Evolutionary conservation across 495 filamentous ascomycete species (phyloP), one percentile per base, ranked within the genome.

Genomic region (Xylaria sp.): DNA sequence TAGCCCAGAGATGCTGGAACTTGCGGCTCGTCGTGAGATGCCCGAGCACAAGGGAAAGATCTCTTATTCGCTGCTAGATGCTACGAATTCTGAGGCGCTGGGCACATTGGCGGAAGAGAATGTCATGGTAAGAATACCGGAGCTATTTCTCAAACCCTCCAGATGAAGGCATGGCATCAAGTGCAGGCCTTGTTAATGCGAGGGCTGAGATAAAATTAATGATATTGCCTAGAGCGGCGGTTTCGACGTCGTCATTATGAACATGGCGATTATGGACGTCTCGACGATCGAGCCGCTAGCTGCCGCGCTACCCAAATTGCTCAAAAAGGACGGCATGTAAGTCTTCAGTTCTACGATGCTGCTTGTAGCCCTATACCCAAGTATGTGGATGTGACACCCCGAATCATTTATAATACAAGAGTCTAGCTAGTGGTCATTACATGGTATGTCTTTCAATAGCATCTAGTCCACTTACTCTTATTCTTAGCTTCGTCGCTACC

Each of bases 221-320:
- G 21, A 33, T 14, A 1, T n/a, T 24, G 24, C 3, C 17, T 8
- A 67, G 70, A 41, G 55, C 40, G 70, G 72, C 61, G 74, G 73
- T 2, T 83, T 82, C 66, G 79, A 78, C 21, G 65, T 82, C 9
- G 57, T 83, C 11, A 50, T 79, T 63, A 78, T 82, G 61, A 85
- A 84, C 71, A 84, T 84, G 82, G 83, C 83, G 19, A 71, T 84
- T 21, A 85, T 84, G 83, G 83, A 85, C 61, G 63, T 85, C 14
- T 69, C 78, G n/a, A 75, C 71, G 0, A 69, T 84, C 17, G 76
- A 77, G 14, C 75, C 78, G 26, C 72, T 84, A 3, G 83, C 74
- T n/a, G 43, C 68, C 35, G 75, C 77, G 3, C 72, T 85, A 21
- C 73, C 78, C 0, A 71, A 70, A 26, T 71, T 85, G 11, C 70